Conservation (phyloP, 345 rosid genomes). For the Combretum micranthum region DNA sequence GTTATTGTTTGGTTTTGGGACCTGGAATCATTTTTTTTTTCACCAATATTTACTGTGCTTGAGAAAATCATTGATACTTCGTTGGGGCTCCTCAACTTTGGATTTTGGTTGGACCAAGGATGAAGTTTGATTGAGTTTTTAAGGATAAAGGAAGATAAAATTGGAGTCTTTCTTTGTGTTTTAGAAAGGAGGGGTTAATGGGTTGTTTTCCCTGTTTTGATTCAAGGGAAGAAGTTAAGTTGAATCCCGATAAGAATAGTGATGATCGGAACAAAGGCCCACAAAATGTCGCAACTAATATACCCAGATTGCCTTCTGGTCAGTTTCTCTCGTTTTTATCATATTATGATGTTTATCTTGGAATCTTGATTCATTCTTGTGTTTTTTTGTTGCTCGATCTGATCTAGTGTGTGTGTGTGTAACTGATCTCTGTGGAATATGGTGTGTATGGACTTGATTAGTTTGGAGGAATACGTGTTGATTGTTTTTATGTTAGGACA, state of each 20-base stretch:
- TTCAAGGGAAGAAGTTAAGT: constrained; percentile 74
- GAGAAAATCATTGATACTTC: neutral
- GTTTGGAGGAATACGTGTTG: neutral
- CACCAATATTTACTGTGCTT: neutral
- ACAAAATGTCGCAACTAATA: constrained; percentile 43
- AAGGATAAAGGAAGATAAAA: constrained; percentile 13
- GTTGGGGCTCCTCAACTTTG: neutral
- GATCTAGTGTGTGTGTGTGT: constrained; percentile 33
- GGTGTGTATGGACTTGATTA: constrained; percentile 1
- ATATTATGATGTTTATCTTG: constrained; percentile 1
- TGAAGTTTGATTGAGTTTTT: constrained; percentile 21
- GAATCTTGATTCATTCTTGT: neutral
- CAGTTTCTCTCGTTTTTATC: constrained; percentile 7
- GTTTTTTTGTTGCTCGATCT: constrained; percentile 24
- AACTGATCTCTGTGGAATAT: constrained; percentile 1
- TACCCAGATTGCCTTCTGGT: constrained; percentile 79
- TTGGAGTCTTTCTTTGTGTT: constrained; percentile 11
- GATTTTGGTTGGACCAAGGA: constrained; percentile 8
- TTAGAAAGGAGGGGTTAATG: constrained; percentile 35
- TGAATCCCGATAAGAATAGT: constrained; percentile 53
- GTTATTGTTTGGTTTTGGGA: constrained; percentile 4
- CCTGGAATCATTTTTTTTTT: constrained; percentile 14
- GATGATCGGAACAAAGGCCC: constrained; percentile 45
- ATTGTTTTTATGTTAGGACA: neutral
- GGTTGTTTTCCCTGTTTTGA: constrained; percentile 94